phyloP scores from a whole-genome alignment of 2,329 filamentous ascomycete genomes.

The Neophaeococcomyces aloes region DNA sequence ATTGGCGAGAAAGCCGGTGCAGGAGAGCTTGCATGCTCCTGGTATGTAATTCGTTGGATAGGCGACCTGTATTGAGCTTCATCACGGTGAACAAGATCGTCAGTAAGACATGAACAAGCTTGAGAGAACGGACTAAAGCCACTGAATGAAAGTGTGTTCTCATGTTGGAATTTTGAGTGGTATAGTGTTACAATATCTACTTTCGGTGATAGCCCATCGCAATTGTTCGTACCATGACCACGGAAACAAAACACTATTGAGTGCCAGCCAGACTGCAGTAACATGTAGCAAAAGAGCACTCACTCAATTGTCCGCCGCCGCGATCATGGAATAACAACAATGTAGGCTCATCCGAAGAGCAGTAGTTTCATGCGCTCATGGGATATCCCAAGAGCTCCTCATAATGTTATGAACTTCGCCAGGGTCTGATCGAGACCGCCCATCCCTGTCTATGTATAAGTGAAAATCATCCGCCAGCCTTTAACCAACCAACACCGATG shows the following conservation, averaged over 20 bases:
- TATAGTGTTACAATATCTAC: conserved; percentile 8
- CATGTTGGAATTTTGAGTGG: background rate
- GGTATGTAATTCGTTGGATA: conserved; percentile 21
- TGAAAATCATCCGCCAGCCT: background rate
- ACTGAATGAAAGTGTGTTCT: background rate
- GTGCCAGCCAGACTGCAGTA: background rate
- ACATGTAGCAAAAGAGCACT: no score
- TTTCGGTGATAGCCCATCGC: background rate
- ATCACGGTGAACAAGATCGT: no score
- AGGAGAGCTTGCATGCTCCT: conserved; percentile 15
- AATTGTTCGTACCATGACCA: background rate
- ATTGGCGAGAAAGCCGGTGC: conserved; percentile 12
- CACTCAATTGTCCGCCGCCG: no score
- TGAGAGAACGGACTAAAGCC: no score
- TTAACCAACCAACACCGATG: conserved; percentile 4
- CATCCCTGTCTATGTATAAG: background rate
- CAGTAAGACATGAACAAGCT: no score
- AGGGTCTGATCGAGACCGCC: background rate
- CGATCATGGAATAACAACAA: no score
- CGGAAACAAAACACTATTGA: background rate
- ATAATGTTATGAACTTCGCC: background rate
- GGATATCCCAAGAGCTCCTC: background rate
- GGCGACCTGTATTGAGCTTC: no score
- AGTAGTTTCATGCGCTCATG: background rate
- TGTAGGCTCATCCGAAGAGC: no score